Evolutionary conservation across 352 stramenopile species (phyloP).

Genomic region (Globisporangium heterothallicum): DNA sequence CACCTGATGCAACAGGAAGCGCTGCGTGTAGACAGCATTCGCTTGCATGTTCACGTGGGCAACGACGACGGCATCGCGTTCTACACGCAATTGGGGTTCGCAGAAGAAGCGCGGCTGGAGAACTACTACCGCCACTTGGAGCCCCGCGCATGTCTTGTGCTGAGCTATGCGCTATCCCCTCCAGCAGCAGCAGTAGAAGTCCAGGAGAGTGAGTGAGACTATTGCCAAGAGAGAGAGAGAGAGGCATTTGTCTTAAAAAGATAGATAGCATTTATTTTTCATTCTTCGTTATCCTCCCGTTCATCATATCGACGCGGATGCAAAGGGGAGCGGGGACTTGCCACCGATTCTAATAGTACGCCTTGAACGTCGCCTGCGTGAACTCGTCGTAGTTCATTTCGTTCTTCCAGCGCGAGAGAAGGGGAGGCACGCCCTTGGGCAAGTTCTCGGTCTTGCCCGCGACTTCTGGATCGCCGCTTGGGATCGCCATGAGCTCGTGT

Average conservation of each 20-base stretch:
- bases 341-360: slow-evolving; percentile 84
- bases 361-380: slow-evolving; percentile 85
- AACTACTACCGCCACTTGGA: slow-evolving; percentile 64
- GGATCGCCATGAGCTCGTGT: slow-evolving; percentile 76
- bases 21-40: slow-evolving; percentile 16
- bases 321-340: too few relatives aligned
- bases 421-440: slow-evolving; percentile 69
- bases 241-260: neutral
- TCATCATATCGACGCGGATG: neutral
- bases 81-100: slow-evolving; percentile 48
- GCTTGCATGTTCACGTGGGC: slow-evolving; percentile 54
- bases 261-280: slow-evolving; percentile 7
- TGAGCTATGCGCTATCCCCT: slow-evolving; percentile 32
- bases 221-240: neutral
- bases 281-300: too few relatives aligned
- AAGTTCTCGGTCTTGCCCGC: slow-evolving; percentile 70
- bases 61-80: slow-evolving; percentile 63
- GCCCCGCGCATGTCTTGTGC: slow-evolving; percentile 43
- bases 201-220: neutral
- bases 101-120: slow-evolving; percentile 35
- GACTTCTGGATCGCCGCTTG: slow-evolving; percentile 31
- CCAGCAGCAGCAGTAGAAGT: neutral
- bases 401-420: slow-evolving; percentile 84
- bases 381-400: slow-evolving; percentile 91
- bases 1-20: slow-evolving; percentile 4